A percentile compares a stretch with the other conserved stretches of the same genome.
Evolutionary conservation across 2,329 filamentous ascomycete species (phyloP).

Genomic region (Trichoderma brevicompactum): DNA sequence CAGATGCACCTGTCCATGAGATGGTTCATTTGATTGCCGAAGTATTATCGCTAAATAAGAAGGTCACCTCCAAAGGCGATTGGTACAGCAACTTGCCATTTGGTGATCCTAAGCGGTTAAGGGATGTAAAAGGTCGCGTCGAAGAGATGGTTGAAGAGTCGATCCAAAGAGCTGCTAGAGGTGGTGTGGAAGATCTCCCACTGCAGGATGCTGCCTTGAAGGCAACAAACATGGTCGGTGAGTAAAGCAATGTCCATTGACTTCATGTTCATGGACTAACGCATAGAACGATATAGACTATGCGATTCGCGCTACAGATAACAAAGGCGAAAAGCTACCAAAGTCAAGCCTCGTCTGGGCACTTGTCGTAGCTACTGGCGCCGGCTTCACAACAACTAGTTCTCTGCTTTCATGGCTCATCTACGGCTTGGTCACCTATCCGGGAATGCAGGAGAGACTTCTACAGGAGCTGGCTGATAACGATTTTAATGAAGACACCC

Average conservation of each 20-base stretch:
- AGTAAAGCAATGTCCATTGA: not conserved
- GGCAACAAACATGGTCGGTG: constrained; percentile 46
- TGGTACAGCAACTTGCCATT: constrained; percentile 64
- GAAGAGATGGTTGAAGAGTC: constrained; percentile 45
- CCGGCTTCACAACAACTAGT: constrained; percentile 65
- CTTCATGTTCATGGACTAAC: not conserved
- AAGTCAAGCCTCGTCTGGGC: constrained; percentile 37
- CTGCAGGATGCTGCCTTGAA: constrained; percentile 55
- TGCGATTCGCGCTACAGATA: constrained; percentile 56
- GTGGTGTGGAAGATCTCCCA: constrained; percentile 44
- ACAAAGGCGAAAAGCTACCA: constrained; percentile 58
- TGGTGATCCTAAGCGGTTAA: constrained; percentile 55
- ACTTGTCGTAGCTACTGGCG: constrained; percentile 57
- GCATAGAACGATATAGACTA: constrained; percentile 49
- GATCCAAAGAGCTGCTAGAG: constrained; percentile 45
- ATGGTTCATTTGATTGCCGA: constrained; percentile 58
- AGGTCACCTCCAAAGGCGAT: constrained; percentile 50
- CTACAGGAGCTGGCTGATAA: constrained; percentile 62
- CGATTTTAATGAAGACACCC: constrained; percentile 48
- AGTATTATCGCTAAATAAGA: constrained; percentile 59
- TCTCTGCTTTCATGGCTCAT: constrained; percentile 63
- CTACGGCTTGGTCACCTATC: constrained; percentile 58
- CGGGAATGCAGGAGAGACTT: constrained; percentile 59
- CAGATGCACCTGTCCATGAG: constrained; percentile 54
- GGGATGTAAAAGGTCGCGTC: constrained; percentile 41